Evolutionary conservation across 495 filamentous ascomycete genomes (phyloP).

Genomic region (Aspergillus olivimuriae): DNA sequence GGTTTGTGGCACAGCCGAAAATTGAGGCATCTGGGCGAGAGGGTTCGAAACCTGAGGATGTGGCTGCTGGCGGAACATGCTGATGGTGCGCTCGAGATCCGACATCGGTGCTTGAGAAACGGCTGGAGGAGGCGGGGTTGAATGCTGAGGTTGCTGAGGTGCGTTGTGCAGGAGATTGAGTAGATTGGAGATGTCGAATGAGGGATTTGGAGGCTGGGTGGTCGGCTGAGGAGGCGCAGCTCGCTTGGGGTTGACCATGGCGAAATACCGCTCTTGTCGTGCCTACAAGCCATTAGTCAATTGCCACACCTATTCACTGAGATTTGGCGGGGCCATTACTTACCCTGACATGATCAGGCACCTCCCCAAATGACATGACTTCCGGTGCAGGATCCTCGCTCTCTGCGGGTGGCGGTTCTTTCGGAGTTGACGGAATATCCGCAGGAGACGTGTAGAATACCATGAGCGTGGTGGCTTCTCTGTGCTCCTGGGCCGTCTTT

Average conservation of each 20-base stretch:
- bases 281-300: slow-evolving; percentile 20
- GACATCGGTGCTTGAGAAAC: slow-evolving; percentile 21
- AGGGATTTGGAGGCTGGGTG: slow-evolving; percentile 19
- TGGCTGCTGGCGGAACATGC: slow-evolving; percentile 40
- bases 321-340: slow-evolving; percentile 4
- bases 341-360: slow-evolving; percentile 44
- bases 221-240: slow-evolving; percentile 20
- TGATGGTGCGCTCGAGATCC: slow-evolving; percentile 37
- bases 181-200: slow-evolving; percentile 41
- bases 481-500: slow-evolving; percentile 58
- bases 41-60: neutral
- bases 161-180: slow-evolving; percentile 41
- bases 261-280: slow-evolving; percentile 41
- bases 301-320: neutral
- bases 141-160: slow-evolving; percentile 25
- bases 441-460: slow-evolving; percentile 66
- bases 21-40: slow-evolving; percentile 21
- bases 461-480: slow-evolving; percentile 76
- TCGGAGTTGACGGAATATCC: slow-evolving; percentile 72
- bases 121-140: slow-evolving; percentile 20
- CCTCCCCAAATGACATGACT: slow-evolving; percentile 40
- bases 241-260: slow-evolving; percentile 32
- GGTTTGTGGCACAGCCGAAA: slow-evolving; percentile 15
- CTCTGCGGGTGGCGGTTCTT: slow-evolving; percentile 55
- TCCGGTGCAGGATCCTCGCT: slow-evolving; percentile 29